phyloP scores from a whole-genome alignment of 2,329 filamentous ascomycete species.

The Rhynchosporium graminicola region DNA sequence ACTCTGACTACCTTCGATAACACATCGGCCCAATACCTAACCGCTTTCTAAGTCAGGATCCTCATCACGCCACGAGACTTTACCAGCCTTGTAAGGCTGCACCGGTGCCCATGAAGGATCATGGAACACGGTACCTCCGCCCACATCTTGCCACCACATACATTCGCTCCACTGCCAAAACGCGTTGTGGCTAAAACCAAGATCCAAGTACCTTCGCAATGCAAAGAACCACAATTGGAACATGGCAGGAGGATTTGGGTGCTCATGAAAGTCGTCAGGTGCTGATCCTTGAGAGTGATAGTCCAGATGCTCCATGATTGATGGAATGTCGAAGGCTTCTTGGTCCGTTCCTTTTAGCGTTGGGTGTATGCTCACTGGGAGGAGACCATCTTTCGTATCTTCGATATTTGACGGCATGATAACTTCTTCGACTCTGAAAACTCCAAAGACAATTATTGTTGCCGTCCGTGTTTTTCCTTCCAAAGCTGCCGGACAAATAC shows the following conservation, averaged over 20 bases:
- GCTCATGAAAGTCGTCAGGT: not conserved
- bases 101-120: not conserved
- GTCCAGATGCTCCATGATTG: not conserved
- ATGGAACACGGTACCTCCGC: not conserved
- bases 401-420: not conserved
- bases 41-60: not conserved
- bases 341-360: not conserved
- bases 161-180: not conserved
- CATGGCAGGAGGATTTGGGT: not conserved
- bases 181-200: not conserved
- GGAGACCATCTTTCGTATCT: not conserved
- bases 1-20: too few relatives aligned
- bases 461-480: not conserved
- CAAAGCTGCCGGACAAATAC: too few relatives aligned
- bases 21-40: too few relatives aligned
- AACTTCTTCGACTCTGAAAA: slow-evolving; percentile 2
- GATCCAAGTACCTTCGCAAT: not conserved
- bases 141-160: not conserved
- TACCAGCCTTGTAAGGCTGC: not conserved
- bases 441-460: not conserved
- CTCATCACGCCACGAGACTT: slow-evolving; percentile 2
- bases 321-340: not conserved
- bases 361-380: not conserved
- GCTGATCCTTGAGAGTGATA: not conserved
- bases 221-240: not conserved